A percentile compares a stretch with the other conserved stretches of the same genome.
Evolutionary conservation across 148 eudicot species (phyloP).

Genomic region (Vaccinium myrtillus): DNA sequence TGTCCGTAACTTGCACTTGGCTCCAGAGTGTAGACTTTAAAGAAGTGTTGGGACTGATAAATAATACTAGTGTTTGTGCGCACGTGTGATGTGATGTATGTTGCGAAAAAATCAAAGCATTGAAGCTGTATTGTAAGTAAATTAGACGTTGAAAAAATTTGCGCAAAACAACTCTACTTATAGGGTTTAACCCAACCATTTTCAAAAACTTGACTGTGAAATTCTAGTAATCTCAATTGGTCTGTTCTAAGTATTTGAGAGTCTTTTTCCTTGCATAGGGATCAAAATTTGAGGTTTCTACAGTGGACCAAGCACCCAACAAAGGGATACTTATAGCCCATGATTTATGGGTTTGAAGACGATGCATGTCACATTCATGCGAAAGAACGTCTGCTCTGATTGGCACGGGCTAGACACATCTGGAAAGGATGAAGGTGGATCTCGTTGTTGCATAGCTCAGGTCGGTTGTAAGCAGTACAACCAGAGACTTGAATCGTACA

Average conservation of each 20-base stretch:
- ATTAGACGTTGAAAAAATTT: neutral
- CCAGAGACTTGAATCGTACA: no score
- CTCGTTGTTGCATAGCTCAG: no score
- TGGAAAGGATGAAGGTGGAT: no score
- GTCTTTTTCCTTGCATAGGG: neutral
- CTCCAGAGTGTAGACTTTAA: neutral
- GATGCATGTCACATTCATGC: no score
- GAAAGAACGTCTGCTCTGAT: no score
- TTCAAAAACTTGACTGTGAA: neutral
- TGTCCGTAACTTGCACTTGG: neutral
- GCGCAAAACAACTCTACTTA: neutral
- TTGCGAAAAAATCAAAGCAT: neutral
- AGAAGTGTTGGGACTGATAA: neutral
- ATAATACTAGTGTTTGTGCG: neutral
- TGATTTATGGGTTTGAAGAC: no score
- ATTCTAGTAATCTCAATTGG: neutral
- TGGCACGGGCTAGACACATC: no score
- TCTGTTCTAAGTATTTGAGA: neutral
- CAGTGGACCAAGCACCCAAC: neutral
- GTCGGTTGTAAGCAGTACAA: no score
- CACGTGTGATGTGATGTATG: neutral
- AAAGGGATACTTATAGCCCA: neutral
- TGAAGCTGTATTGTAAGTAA: neutral
- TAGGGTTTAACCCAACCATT: neutral
- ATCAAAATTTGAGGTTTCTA: neutral